Base-by-base conservation (phyloP, 345 rosid genomes). In the Rhodamnia argentea region DNA sequence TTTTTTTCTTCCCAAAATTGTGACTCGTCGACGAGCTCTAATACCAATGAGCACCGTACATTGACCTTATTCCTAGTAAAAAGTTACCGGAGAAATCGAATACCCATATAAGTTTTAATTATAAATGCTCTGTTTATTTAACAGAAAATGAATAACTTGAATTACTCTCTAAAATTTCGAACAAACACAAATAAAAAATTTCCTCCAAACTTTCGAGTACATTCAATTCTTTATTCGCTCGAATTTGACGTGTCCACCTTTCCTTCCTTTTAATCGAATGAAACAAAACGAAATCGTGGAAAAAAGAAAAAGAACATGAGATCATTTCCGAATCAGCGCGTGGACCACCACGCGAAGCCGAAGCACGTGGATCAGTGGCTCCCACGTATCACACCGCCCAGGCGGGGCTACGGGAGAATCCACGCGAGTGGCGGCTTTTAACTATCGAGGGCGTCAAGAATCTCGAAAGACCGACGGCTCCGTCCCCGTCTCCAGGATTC, bases 11-110 rank as follows among this genome's bases (percentile, higher is more conserved):
- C 6, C 40, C 44, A 27, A 62, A 62, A 14, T 14, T 0, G 11
- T 0, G 22, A 29, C 75, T 0, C 11, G 1, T 62, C 10, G 7
- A 62, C 0, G 11, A 62, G 75, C 15, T 29, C 16, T 7, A 5
- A 27, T 29, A 16, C 5, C 1, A 15, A 62, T 6, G 9, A 62
- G 0, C 42, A 62, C 0, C 1, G 11, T 15, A 0, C 0, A 0
- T 29, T 42, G 4, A 4, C 44, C 32, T 8, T 0, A 60, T 27
- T 27, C 2, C 1, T 62, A 29, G 3, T 29, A 27, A 15, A 15
- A 6, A 3, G 0, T 26, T 58, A 26, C 14, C 13, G 7, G 13
- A 26, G 15, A 58, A 26, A 58, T 26, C 3, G 32, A 58, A 7
- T 26, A 5, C n/a, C 3, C 64, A 58, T 26, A 12, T 15, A n/a